Evolutionary conservation across 257 asterid species (phyloP).

Genomic region (Misopates orontium): DNA sequence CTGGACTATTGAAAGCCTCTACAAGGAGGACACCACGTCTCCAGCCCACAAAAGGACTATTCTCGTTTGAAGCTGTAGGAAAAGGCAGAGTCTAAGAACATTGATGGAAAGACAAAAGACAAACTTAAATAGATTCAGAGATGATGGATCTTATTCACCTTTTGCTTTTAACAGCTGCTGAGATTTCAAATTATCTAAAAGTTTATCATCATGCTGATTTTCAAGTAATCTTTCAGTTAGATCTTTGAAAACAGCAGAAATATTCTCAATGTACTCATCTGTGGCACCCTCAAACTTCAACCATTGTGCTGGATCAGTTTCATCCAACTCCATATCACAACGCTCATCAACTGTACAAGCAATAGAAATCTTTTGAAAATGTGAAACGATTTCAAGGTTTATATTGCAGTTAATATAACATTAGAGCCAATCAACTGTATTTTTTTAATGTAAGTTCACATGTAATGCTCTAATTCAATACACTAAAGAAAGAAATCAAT

Average conservation of each 20-base stretch:
- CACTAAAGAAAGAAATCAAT: background rate
- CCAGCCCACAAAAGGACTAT: slow-evolving; percentile 86
- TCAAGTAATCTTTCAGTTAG: slow-evolving; percentile 82
- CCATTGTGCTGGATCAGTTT: slow-evolving; percentile 95
- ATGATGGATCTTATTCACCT: slow-evolving; percentile 39
- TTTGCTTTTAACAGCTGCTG: slow-evolving; percentile 55
- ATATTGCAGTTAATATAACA: background rate
- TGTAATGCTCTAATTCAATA: background rate
- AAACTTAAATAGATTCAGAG: slow-evolving; percentile 18
- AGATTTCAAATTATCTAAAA: slow-evolving; percentile 52
- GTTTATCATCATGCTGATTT: slow-evolving; percentile 73
- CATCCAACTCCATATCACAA: slow-evolving; percentile 98
- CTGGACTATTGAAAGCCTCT: slow-evolving; percentile 95
- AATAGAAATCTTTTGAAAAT: slow-evolving; percentile 13
- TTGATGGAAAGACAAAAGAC: slow-evolving; percentile 14
- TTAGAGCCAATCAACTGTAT: slow-evolving; percentile 14
- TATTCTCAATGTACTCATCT: slow-evolving; percentile 72
- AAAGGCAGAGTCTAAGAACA: slow-evolving; percentile 20
- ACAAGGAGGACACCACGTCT: slow-evolving; percentile 86
- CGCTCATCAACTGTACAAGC: slow-evolving; percentile 84
- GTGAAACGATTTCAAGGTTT: background rate
- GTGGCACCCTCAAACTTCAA: slow-evolving; percentile 83
- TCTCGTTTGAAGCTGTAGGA: slow-evolving; percentile 48
- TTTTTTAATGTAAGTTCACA: background rate
- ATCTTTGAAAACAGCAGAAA: slow-evolving; percentile 62